Conservation (phyloP, 208 protist genomes). For the Leishmania martiniquensis region DNA sequence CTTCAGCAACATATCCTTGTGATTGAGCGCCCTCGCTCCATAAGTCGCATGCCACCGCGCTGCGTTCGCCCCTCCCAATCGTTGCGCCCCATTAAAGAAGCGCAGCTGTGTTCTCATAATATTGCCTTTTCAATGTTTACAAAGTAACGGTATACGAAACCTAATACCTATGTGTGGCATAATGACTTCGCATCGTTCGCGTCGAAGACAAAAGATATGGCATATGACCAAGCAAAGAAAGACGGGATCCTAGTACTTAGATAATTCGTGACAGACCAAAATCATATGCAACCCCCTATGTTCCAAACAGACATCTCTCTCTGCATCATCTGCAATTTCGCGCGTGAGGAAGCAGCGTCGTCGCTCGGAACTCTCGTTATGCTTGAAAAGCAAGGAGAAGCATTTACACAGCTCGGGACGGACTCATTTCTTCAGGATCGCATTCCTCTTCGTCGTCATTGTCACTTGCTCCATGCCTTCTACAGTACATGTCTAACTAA, state of each 20-base stretch:
- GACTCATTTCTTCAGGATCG: neutral
- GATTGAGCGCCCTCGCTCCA: conserved; percentile 43
- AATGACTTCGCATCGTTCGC: neutral
- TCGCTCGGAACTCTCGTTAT: neutral
- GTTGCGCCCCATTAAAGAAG: conserved; percentile 16
- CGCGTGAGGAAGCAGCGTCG: neutral
- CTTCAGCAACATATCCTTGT: conserved; percentile 41
- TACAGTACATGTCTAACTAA: neutral
- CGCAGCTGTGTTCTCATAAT: conserved; percentile 2
- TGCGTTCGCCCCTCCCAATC: conserved; percentile 6
- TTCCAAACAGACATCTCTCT: neutral
- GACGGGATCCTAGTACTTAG: neutral
- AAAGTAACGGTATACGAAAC: conserved; percentile 4
- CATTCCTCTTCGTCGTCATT: neutral
- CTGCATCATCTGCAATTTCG: neutral
- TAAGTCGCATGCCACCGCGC: conserved; percentile 62
- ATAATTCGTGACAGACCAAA: neutral
- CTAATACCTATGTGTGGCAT: no score
- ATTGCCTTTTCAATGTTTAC: neutral
- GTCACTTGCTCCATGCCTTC: neutral
- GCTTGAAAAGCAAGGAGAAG: neutral
- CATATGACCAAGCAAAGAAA: neutral
- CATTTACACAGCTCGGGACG: neutral
- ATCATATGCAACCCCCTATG: neutral
- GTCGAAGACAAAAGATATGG: neutral